Percentiles rank a stretch among this genome's conserved stretches.
Conservation (phyloP, 371 early-diverging fungal species). For the Mortierella sp. region DNA sequence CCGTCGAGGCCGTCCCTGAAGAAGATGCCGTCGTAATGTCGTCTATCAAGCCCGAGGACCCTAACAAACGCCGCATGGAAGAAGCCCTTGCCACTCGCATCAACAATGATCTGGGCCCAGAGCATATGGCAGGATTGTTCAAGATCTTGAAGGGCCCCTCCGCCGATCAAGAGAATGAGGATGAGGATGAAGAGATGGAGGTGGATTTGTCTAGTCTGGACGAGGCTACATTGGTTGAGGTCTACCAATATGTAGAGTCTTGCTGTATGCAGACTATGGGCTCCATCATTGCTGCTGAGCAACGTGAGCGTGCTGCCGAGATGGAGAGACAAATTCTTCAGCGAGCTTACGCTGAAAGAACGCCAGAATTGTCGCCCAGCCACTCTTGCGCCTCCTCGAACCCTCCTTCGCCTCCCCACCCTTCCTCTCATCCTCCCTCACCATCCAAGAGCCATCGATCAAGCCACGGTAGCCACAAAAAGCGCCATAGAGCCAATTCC, state of each 20-base stretch:
- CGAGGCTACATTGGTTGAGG: constrained; percentile 34
- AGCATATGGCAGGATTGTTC: constrained; percentile 48
- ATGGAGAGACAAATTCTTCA: constrained; percentile 10
- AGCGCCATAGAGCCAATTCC: background rate
- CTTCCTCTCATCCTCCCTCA: constrained; percentile 21
- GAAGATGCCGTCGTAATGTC: background rate
- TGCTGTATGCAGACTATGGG: constrained; percentile 35
- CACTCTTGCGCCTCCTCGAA: constrained; percentile 34
- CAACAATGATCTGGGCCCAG: constrained; percentile 46
- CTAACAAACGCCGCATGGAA: constrained; percentile 57
- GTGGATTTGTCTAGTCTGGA: constrained; percentile 28
- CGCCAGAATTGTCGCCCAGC: constrained; percentile 42
- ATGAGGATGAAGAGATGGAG: constrained; percentile 30
- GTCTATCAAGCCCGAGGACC: constrained; percentile 20
- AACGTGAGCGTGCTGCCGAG: constrained; percentile 33
- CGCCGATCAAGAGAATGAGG: constrained; percentile 18
- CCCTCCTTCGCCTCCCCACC: constrained; percentile 43
- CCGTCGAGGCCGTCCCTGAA: background rate
- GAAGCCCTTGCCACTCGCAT: constrained; percentile 43
- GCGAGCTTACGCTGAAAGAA: constrained; percentile 22
- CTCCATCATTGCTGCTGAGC: constrained; percentile 35
- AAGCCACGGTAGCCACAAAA: background rate
- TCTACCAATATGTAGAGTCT: constrained; percentile 40
- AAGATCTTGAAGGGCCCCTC: constrained; percentile 35
- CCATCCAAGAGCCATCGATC: constrained; percentile 19